phyloP scores from a whole-genome alignment of 2,329 filamentous ascomycete genomes.

The Madurella mycetomatis region DNA sequence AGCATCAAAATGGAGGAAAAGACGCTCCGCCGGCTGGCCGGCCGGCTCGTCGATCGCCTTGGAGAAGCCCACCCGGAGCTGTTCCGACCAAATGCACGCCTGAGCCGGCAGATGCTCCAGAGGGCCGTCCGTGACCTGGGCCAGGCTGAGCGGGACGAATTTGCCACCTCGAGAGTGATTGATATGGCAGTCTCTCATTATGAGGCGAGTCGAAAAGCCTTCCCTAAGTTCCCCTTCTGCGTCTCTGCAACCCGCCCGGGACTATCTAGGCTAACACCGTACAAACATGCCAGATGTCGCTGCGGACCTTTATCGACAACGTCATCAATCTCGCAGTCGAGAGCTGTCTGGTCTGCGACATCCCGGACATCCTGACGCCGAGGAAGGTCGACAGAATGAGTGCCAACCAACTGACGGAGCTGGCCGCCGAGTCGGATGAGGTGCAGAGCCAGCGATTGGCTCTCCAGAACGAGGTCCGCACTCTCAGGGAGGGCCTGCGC shows the following conservation, averaged over 20 bases:
- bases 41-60: background rate
- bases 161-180: conserved; percentile 38
- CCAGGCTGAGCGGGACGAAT: conserved; percentile 21
- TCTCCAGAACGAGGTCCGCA: conserved; percentile 13
- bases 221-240: no score
- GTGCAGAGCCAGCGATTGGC: conserved; percentile 12
- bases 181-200: conserved; percentile 26
- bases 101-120: background rate
- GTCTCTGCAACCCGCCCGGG: no score
- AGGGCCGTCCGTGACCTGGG: background rate
- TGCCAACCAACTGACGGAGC: conserved; percentile 27
- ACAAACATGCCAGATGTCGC: conserved; percentile 33
- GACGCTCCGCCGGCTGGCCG: background rate
- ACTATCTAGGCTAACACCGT: background rate
- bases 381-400: conserved; percentile 34
- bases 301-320: conserved; percentile 44
- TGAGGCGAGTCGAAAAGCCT: conserved; percentile 4
- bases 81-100: background rate
- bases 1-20: background rate
- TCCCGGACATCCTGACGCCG: conserved; percentile 40
- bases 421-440: conserved; percentile 33
- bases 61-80: background rate
- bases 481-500: conserved; percentile 21
- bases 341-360: conserved; percentile 41
- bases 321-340: conserved; percentile 45